Base-by-base conservation (phyloP, 2,329 filamentous ascomycete species). In the Basipetospora chlamydospora region DNA sequence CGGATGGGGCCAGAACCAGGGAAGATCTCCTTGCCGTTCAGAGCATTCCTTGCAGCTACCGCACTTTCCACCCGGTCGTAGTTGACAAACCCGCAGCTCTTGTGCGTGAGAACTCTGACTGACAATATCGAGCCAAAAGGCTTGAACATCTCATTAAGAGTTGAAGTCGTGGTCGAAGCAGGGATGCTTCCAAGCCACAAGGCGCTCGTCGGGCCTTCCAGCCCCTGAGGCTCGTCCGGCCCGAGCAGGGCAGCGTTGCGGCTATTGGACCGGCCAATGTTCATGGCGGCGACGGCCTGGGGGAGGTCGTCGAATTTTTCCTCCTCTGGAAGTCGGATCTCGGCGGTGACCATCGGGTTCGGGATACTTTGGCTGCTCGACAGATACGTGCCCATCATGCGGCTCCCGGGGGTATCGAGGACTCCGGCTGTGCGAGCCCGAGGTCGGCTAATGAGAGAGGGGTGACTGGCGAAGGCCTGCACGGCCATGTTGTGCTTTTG, bases 51-150 rank as follows among this genome's bases (percentile, higher is more conserved):
- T 12, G 90, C 90, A 41, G 84, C 77, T 26, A 95, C 78, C 39
- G 90, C 90, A 53, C 85, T 93, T 45, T 96, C 87, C 21, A 90
- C 62, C 41, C 75, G 79, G 58, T 96, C 86, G 50, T 94, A 98
- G 58, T 98, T 98, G 53, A 98, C 88, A 48, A 98, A 98, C 3
- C 88, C 90, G 54, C 90, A 98, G 59, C 94, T 96, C 68, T 98
- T 98, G 65, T 98, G 86, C 1, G 90, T 96, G 42, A 98, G 67
- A 4, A 98, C 90, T 44, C 90, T 74, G 20, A 85, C 88, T 3
- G 88, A 95, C 45, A 90, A 70, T 43, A 98, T 94, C 3, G 80
- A 72, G 8, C 90, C 90, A 46, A 90, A 93, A n/a, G 78, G 72
- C 55, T 84, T 83, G 63, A 98, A 98, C 61, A 96, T 94, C 45